Conservation (phyloP, 2,329 filamentous ascomycete species). For the Calonectria ilicicola region DNA sequence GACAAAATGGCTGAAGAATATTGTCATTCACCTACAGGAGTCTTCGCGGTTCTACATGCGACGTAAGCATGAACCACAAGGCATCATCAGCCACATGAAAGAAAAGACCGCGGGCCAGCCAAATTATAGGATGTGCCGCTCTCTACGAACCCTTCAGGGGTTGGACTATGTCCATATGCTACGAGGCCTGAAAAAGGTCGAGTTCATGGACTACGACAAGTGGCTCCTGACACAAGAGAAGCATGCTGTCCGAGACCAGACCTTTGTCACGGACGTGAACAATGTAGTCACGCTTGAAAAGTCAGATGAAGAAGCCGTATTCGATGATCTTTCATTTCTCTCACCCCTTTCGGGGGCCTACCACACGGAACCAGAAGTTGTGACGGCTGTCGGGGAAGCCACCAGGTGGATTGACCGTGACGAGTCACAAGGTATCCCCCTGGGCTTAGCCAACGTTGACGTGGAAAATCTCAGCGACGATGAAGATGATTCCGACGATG, state of each 20-base stretch:
- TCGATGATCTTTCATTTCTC: slow-evolving; percentile 39
- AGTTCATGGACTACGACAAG: slow-evolving; percentile 55
- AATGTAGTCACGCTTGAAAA: slow-evolving; percentile 25
- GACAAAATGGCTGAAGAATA: slow-evolving; percentile 52
- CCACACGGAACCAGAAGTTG: slow-evolving; percentile 11
- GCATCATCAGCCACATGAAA: slow-evolving; percentile 39
- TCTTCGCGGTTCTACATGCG: slow-evolving; percentile 44
- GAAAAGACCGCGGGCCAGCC: slow-evolving; percentile 51
- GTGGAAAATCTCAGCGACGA: not conserved
- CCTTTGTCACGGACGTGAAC: slow-evolving; percentile 45
- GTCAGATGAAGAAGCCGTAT: slow-evolving; percentile 21
- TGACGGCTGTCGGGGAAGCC: not conserved
- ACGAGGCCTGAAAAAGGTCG: slow-evolving; percentile 55
- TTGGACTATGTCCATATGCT: slow-evolving; percentile 57
- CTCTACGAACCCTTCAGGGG: slow-evolving; percentile 57
- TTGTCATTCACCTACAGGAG: slow-evolving; percentile 57
- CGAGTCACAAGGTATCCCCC: not conserved
- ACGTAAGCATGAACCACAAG: slow-evolving; percentile 50
- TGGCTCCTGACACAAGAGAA: slow-evolving; percentile 24
- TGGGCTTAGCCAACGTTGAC: not conserved
- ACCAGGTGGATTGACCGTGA: not conserved
- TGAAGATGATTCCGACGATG: not conserved
- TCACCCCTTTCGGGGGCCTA: not conserved
- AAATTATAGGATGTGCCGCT: slow-evolving; percentile 51
- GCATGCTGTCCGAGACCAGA: slow-evolving; percentile 42